Base-by-base conservation (phyloP, 345 rosid species). In the Bruguiera parviflora region DNA sequence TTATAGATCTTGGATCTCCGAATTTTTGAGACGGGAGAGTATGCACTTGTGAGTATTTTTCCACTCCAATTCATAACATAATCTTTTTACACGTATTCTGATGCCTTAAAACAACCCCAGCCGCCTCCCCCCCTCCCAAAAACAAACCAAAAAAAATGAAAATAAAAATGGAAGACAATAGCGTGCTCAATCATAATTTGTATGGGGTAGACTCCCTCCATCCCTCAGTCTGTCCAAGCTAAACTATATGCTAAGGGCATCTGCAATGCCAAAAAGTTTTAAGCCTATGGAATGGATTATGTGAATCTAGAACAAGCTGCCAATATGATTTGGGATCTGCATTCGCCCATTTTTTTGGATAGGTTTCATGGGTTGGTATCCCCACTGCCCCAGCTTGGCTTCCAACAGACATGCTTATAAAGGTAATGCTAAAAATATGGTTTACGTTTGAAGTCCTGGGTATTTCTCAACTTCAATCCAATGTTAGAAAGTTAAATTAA, bases 351-450 rank as follows among this genome's bases (percentile, higher is more conserved):
- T 52, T 20, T 66, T 2, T 53, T 63, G 10, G 10, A 27, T 78
- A 93, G 98, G 80, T 91, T 78, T 82, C 92, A 33, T 93, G 96
- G 98, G 96, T 91, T 28, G 98, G 98, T 29, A 75, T 93, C 49
- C 98, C 98, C 1, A 93, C 97, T 10, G 92, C 97, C 65, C 96
- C 98, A 0, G 96, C 97, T 63, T 93, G 97, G 98, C 84, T 93
- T 69, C 98, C 97, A 8, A 89, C 96, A 19, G 88, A 93, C 32
- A 91, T 93, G 96, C 89, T 93, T 60, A 93, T 91, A 76, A 83
- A 85, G 97, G 98, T 91, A 84, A 37, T 60, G 19, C 29, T 29
- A 0, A 5, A 1, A 13, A 25, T 13, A 56, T 24, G 18, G 52
- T 27, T 8, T 13, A 8, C 0, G 46, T 18, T 67, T 28, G 61